Conservation (phyloP, 306 rosid species). For the Rosa persica region DNA sequence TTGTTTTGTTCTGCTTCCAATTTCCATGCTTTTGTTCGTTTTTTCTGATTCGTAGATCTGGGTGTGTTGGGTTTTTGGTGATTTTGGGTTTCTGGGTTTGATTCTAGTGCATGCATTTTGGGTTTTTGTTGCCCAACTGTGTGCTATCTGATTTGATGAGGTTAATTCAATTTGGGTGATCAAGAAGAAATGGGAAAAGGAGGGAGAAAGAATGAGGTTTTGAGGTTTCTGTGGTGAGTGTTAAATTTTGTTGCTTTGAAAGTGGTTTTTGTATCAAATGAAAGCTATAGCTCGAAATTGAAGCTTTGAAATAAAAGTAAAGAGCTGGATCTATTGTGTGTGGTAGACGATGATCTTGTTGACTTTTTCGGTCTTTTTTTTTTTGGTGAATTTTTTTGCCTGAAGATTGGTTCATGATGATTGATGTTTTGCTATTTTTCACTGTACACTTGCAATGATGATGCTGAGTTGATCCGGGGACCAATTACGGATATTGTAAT, state of each 20-base stretch:
- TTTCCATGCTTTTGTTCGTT: neutral
- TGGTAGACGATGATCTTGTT: neutral
- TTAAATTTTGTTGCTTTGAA: neutral
- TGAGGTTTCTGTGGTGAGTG: neutral
- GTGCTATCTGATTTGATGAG: neutral
- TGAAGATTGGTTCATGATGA: neutral
- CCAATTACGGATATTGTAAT: neutral
- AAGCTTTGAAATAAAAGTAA: neutral
- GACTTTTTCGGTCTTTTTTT: neutral
- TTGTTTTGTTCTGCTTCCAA: neutral
- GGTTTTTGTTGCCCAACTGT: neutral
- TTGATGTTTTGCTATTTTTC: neutral
- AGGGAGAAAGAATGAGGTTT: neutral
- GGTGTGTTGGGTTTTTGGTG: neutral
- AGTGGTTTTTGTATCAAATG: neutral
- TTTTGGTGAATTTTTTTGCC: neutral
- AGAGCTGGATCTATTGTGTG: neutral
- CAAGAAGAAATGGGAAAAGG: neutral
- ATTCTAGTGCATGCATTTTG: slow-evolving; percentile 12
- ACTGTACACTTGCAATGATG: neutral
- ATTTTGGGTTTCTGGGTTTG: slow-evolving; percentile 6
- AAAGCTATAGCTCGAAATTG: neutral
- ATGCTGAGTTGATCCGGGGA: neutral
- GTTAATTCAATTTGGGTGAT: slow-evolving; percentile 10
- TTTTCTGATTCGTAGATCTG: slow-evolving; percentile 43